These are phyloP conservation scores for Mycena capillaripes DNA, from an alignment of 768 basidiomycete species.

Conservation along the genomic window DNA sequence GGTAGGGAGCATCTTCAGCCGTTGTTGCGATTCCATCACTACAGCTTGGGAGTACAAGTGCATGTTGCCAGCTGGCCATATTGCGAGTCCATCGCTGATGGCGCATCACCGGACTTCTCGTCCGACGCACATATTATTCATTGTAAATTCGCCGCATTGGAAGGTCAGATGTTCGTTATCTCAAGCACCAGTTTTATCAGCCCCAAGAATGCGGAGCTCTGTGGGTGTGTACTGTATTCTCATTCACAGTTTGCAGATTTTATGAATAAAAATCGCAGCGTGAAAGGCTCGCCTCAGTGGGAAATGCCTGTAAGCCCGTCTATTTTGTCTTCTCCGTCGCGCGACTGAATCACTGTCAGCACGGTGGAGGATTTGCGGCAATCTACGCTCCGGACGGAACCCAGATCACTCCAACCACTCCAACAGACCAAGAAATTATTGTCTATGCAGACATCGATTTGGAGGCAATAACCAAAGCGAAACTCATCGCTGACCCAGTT, in stretches of 20 bases:
- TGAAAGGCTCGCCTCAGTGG: constrained; percentile 20
- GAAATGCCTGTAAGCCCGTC: constrained; percentile 24
- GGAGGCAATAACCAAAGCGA: constrained; percentile 20
- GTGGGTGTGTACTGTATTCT: constrained; percentile 30
- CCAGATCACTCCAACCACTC: constrained; percentile 23
- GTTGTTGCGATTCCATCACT: constrained; percentile 34
- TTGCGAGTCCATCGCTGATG: constrained; percentile 22
- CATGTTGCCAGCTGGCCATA: constrained; percentile 38
- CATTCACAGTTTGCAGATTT: no score
- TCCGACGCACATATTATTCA: constrained; percentile 29
- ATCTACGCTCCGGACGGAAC: constrained; percentile 37
- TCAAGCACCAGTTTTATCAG: constrained; percentile 31
- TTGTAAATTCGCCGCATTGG: constrained; percentile 30
- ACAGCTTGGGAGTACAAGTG: constrained; percentile 32
- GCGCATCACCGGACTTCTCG: constrained; percentile 29
- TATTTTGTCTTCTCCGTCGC: background rate
- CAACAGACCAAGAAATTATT: constrained; percentile 33
- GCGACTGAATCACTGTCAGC: background rate
- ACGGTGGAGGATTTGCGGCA: constrained; percentile 38
- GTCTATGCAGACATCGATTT: constrained; percentile 37
- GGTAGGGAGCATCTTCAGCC: constrained; percentile 39
- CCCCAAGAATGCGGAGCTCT: background rate
- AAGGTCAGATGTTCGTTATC: constrained; percentile 39
- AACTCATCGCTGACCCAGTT: constrained; percentile 32
- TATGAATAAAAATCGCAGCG: background rate